Evolutionary conservation across 176 grass and related monocot species (phyloP), one percentile per base, ranked within the genome.

Genomic region (Oryza rufipogon): DNA sequence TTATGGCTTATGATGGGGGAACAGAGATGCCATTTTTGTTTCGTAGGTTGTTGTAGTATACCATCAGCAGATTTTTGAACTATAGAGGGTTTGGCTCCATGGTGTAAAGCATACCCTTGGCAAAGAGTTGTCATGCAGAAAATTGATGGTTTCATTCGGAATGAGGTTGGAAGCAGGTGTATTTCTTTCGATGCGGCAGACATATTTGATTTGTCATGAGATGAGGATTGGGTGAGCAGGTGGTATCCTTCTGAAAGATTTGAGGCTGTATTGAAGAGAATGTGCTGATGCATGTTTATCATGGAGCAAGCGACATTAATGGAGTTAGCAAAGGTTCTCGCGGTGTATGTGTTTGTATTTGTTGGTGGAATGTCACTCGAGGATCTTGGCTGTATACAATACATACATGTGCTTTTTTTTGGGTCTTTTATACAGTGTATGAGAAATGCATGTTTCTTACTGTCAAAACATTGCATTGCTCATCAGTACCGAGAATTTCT

Each of bases 21-120:
- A 56, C 58, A 60, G 16, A 71, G 33, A 42, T 85, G 73, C 4
- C 74, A 78, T 26, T 86, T 92, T 89, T 68, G 4, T 70, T 58
- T 36, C 2, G 46, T 83, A 90, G 79, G 79, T 30, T n/a, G 46
- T 61, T 61, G 47, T 19, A 56, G 58, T 23, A 10, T 11, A 63
- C 20, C 33, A n/a, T 64, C 52, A 64, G 71, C 64, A 63, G 60
- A 74, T 83, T 83, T 73, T 90, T 83, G 67, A 86, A 79, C 67
- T 86, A 71, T 77, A 12, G 48, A 82, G 77, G 74, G 54, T 15
- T 10, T 13, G 22, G 46, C 46, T 73, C 84, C 64, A 79, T 79
- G 69, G 63, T 90, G 83, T 72, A 86, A 71, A 86, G 34, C 66
- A 48, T 73, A 66, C 77, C 7, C 46, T 60, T 82, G 52, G 52